Evolutionary conservation across 2,329 filamentous ascomycete species (phyloP).

Genomic region (Exophiala sp.): DNA sequence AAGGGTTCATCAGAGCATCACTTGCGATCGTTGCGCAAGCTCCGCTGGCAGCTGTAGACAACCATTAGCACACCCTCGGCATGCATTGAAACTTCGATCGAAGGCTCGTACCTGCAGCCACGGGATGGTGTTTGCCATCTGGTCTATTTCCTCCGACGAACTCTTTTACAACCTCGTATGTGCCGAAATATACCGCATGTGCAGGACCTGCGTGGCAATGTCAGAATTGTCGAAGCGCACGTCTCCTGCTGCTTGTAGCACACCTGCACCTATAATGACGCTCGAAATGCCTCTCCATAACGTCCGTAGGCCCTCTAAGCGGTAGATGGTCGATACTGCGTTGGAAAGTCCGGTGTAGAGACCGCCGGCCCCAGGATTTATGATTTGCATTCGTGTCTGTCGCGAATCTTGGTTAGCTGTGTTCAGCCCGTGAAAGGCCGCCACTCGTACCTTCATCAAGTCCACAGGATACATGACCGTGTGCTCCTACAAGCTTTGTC

Average conservation of each 20-base stretch:
- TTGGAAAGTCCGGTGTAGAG: slow-evolving; percentile 89
- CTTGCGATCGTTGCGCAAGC: slow-evolving; percentile 94
- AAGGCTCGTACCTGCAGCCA: slow-evolving; percentile 72
- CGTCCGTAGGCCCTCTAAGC: slow-evolving; percentile 82
- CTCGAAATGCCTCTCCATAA: slow-evolving; percentile 96
- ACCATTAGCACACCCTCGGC: slow-evolving; percentile 35
- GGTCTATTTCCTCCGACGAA: slow-evolving; percentile 86
- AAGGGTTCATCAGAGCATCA: slow-evolving; percentile 98
- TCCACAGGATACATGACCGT: slow-evolving; percentile 99
- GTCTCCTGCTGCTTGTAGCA: slow-evolving; percentile 31
- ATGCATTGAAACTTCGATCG: not conserved
- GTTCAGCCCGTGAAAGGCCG: slow-evolving; percentile 5
- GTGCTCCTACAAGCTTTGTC: slow-evolving; percentile 65
- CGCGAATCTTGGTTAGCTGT: slow-evolving; percentile 10
- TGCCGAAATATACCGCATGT: slow-evolving; percentile 97
- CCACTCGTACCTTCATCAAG: slow-evolving; percentile 77
- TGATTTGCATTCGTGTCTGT: slow-evolving; percentile 96
- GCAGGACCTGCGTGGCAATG: slow-evolving; percentile 66
- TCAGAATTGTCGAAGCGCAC: slow-evolving; percentile 24
- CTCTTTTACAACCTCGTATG: slow-evolving; percentile 96
- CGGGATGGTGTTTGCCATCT: slow-evolving; percentile 77
- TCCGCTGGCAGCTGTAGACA: slow-evolving; percentile 72
- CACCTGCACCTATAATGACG: slow-evolving; percentile 91
- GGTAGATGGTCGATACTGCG: slow-evolving; percentile 87
- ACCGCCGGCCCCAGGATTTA: slow-evolving; percentile 75